Base-by-base conservation (phyloP, 768 basidiomycete genomes). In the Mycena maculata region DNA sequence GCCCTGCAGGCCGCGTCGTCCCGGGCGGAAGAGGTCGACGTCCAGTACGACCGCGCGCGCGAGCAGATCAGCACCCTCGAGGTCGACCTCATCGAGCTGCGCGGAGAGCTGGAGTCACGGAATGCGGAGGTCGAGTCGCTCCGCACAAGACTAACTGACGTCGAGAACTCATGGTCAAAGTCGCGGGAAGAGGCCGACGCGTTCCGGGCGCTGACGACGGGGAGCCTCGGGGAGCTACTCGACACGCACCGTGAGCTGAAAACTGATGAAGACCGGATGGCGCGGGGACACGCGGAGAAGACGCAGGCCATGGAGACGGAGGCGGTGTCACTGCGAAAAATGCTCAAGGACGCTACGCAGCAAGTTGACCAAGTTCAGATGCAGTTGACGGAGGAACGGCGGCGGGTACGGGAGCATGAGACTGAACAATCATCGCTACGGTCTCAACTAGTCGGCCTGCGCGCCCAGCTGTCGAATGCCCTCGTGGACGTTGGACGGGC, bases 171-270 rank as follows among this genome's bases (percentile, higher is more conserved):
- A 11, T 98, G 95, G 91, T 88, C 92, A 27, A 93, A 95, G 77
- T 94, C 95, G 45, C 89, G 95, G 16, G 92, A 96, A 79, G 95
- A 98, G 81, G 94, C 95, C 3, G 96, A 98, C 76, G 89, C 92
- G 2, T 90, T 96, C 77, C 85, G 95, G 59, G 91, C 92, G 23
- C 82, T 95, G 56, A 96, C 96, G 3, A 97, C 94, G 2, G 89
- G 91, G 50, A 87, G 91, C 73, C 86, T 98, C 3, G 95, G 95
- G 25, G 89, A 96, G 75, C 83, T 98, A 22, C 83, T 98, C 49
- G 94, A 96, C 75, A 90, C 92, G 3, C 96, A 97, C 81, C 88
- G 91, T 38, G 93, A 94, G 72, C 83, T 96, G 56, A 89, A 87
- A 76, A 87, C 91, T 15, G 95, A 95, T 73, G 94, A 98, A 75